Evolutionary conservation across 371 early-diverging fungal genomes (phyloP).

Genomic region (Zychaea mexicana): DNA sequence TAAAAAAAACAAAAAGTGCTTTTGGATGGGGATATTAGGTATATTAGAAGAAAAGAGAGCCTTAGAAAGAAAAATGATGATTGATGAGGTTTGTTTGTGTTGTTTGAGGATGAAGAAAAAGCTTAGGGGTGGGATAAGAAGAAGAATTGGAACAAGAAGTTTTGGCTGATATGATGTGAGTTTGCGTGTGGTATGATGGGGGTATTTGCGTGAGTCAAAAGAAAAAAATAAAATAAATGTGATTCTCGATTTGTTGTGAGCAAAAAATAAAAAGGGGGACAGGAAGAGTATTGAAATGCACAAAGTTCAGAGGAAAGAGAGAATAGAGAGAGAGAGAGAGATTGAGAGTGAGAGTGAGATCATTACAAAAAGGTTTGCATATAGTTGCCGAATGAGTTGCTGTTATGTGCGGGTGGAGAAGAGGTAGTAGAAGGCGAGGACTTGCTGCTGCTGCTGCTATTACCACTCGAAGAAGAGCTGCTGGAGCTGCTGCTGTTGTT

Average conservation of each 20-base stretch:
- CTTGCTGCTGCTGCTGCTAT: not conserved
- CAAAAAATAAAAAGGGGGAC: not conserved
- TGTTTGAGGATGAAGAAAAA: too few species aligned
- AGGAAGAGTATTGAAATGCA: slow-evolving; percentile 1
- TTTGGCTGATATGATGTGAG: too few species aligned
- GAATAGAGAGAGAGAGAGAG: not conserved
- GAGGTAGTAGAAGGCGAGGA: not conserved
- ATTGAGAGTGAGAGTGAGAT: not conserved
- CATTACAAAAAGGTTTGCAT: slow-evolving; percentile 22
- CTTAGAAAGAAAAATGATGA: not conserved
- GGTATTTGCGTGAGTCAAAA: too few species aligned
- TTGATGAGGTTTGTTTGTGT: too few species aligned
- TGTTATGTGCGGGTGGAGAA: slow-evolving; percentile 1
- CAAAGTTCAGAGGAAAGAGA: too few species aligned
- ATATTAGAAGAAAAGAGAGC: too few species aligned
- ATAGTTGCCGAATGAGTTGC: slow-evolving; percentile 30
- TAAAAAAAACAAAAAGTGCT: not conserved
- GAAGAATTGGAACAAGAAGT: too few species aligned
- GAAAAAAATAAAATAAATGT: not conserved
- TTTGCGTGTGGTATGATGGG: not conserved
- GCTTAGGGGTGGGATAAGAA: not conserved
- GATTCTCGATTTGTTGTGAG: too few species aligned
- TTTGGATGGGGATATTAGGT: too few species aligned
- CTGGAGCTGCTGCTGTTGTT: too few species aligned
- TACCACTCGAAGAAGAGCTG: not conserved